Base-by-base conservation (phyloP, 257 asterid species). In the Solanum stenotomum region DNA sequence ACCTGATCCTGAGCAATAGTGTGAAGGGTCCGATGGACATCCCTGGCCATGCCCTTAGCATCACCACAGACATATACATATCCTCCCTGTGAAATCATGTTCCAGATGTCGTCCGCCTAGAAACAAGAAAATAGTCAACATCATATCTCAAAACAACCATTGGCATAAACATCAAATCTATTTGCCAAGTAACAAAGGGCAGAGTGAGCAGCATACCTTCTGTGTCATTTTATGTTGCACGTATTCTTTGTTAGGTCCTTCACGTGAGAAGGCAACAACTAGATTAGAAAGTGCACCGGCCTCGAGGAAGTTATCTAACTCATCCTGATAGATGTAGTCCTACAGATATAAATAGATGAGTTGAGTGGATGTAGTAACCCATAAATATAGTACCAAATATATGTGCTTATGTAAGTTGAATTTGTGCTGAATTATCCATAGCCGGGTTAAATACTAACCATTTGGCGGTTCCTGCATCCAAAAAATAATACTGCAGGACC, bases 41-140 rank as follows among this genome's bases (percentile, higher is more conserved):
- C 99, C 85, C 96, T 95, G 59, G 99, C 99, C 99, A 97, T 97
- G 89, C 99, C 99, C 89, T 97, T 97, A 70, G 99, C 99, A 88
- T 97, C 99, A 89, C 99, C 99, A 11, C 99, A 97, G 8, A 96
- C 99, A 38, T 97, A 97, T 0, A 97, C 84, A 20, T 97, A 93
- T 29, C 93, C 99, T 88, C 99, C 99, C 89, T 94, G 93, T 3
- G 98, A 97, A 74, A 97, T 95, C 94, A 95, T 81, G 88, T 89
- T 94, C 99, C 99, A 97, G 76, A 97, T 56, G 59, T 95, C 95
- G 3, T 95, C 89, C 67, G 98, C 99, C 99, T 97, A 81, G 16
- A 70, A 15, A 49, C 46, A 77, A 35, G 31, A 8, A 74, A 72
- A 79, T 59, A 86, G 22, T 67, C 22, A 34, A 11, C 5, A 4